These are phyloP conservation scores for Leccinum cinnamomeum DNA, from an alignment of 1,284 basidiomycete species.

Conservation along the genomic window DNA sequence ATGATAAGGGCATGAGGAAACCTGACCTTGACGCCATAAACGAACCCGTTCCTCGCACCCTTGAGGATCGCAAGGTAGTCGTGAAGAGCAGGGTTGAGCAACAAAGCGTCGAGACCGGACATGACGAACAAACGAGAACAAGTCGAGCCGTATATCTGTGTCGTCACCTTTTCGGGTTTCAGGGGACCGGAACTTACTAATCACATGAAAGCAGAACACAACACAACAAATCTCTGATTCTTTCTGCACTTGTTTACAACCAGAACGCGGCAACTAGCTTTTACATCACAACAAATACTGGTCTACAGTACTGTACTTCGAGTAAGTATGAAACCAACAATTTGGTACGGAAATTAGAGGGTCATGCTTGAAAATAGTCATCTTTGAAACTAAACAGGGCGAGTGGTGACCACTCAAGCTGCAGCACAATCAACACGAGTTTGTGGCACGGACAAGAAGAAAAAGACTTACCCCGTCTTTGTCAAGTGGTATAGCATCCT, in stretches of 20 bases:
- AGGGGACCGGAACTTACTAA: conserved; percentile 13
- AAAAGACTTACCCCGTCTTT: conserved; percentile 36
- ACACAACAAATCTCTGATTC: too few species aligned
- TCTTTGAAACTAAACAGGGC: conserved; percentile 44
- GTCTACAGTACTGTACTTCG: background rate
- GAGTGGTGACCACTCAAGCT: conserved; percentile 42
- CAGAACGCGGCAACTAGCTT: background rate
- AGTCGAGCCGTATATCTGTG: background rate
- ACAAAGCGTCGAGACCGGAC: conserved; percentile 40
- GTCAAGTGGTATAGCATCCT: conserved; percentile 29
- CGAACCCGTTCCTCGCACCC: conserved; percentile 92
- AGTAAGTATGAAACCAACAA: conserved; percentile 6
- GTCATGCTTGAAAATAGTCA: conserved; percentile 34
- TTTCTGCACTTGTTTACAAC: too few species aligned
- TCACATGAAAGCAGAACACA: conserved; percentile 35
- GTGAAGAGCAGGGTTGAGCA: conserved; percentile 74
- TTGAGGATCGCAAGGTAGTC: conserved; percentile 92
- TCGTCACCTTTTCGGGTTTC: conserved; percentile 1
- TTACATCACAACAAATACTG: background rate
- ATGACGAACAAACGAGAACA: conserved; percentile 14
- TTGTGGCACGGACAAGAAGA: background rate
- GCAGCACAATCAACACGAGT: conserved; percentile 5
- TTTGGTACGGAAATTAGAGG: background rate
- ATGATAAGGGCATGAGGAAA: conserved; percentile 99
- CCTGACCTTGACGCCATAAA: conserved; percentile 89